Percentiles rank a stretch among this genome's conserved stretches.
phyloP scores from a whole-genome alignment of 2,329 filamentous ascomycete species.

The Calonectria crousiana region DNA sequence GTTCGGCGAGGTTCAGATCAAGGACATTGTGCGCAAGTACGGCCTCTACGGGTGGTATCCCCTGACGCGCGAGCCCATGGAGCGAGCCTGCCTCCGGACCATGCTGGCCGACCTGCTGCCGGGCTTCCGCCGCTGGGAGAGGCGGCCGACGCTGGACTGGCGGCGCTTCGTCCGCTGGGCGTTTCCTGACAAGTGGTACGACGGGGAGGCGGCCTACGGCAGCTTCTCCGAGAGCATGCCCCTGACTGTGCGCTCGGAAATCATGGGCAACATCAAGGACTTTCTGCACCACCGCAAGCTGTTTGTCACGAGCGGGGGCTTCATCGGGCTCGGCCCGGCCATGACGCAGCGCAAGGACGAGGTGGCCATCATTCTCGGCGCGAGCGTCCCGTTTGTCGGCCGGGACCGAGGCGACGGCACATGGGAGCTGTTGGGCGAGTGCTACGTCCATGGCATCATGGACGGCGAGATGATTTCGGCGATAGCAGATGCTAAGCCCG shows the following conservation, averaged over 20 bases:
- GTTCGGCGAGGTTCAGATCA: slow-evolving; percentile 1
- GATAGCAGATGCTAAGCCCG: not conserved
- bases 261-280: slow-evolving; percentile 18
- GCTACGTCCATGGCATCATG: slow-evolving; percentile 14
- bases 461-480: slow-evolving; percentile 12
- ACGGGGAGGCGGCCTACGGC: not conserved
- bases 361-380: slow-evolving; percentile 10
- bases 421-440: slow-evolving; percentile 10
- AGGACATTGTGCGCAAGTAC: not conserved
- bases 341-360: slow-evolving; percentile 11
- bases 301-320: slow-evolving; percentile 11
- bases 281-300: slow-evolving; percentile 9
- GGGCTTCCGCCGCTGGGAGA: slow-evolving; percentile 5
- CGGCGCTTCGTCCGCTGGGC: slow-evolving; percentile 8
- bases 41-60: slow-evolving; percentile 4
- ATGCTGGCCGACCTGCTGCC: slow-evolving; percentile 12
- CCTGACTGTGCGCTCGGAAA: slow-evolving; percentile 2
- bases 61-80: slow-evolving; percentile 11
- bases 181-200: not conserved
- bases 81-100: slow-evolving; percentile 2
- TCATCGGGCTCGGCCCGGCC: slow-evolving; percentile 12
- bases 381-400: slow-evolving; percentile 13
- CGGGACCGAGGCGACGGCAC: slow-evolving; percentile 3
- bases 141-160: slow-evolving; percentile 15
- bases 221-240: slow-evolving; percentile 3